Evolutionary conservation across 768 basidiomycete species (phyloP), one percentile per base, ranked within the genome.

Genomic region (Russula sp.): DNA sequence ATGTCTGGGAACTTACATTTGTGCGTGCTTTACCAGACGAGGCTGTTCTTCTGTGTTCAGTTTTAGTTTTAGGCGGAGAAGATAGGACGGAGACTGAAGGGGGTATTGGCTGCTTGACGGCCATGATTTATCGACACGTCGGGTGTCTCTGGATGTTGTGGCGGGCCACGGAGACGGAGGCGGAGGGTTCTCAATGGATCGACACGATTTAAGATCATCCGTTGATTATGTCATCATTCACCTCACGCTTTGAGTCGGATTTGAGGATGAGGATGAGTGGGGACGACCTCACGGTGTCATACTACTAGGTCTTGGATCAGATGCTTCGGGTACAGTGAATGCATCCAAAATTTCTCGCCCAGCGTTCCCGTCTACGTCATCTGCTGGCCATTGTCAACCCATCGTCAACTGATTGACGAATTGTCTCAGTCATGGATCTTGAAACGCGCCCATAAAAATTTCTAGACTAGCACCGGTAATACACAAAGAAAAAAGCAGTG

Each of bases 101-200:
- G 0, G 63, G 63, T n/a, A 48, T 31, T 7, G 63, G 58, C n/a
- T 64, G 63, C 20, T 60, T 64, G 20, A 64, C 58, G 0, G 63
- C 63, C 63, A 64, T 64, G 10, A 6, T 32, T 39, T n/a, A 47
- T 14, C 18, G n/a, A 31, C 27, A 27, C 27, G 27, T 27, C 2
- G 27, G 27, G 27, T 27, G 27, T 27, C 27, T 27, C 27, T 27
- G 27, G 27, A 27, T 27, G 27, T 27, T 27, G 27, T 27, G 27
- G 27, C 27, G 27, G 27, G 27, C 27, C 27, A 27, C 27, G 27
- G 53, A 11, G 27, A 7, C 35, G 37, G 54, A 14, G 31, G 49
- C 31, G 52, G 52, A 53, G n/a, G 35, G 52, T 40, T 49, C 27
- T 27, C 11, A 27, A 45, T 45, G 6, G 31, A 5, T 34, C 34